These are phyloP conservation scores for Leonotis leonurus DNA, from an alignment of 257 asterid species.

Conservation along the genomic window DNA sequence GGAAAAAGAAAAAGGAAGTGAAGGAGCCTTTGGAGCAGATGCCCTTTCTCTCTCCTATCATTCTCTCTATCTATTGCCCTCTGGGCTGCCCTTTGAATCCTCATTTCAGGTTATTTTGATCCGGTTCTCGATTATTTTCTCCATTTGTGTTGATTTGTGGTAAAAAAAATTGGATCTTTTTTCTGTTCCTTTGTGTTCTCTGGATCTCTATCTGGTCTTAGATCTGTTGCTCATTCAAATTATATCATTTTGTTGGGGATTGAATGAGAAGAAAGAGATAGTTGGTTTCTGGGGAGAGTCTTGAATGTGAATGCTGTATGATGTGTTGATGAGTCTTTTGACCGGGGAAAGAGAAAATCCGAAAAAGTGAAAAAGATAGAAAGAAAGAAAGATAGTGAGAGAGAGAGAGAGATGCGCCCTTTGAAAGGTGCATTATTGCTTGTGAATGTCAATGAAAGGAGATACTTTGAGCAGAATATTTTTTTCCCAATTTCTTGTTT, in stretches of 20 bases:
- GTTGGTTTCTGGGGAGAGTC: slow-evolving; percentile 33
- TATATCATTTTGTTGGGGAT: slow-evolving; percentile 27
- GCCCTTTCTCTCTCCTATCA: slow-evolving; percentile 36
- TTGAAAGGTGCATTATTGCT: slow-evolving; percentile 39
- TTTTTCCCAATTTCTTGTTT: slow-evolving; percentile 8
- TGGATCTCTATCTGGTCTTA: slow-evolving; percentile 18
- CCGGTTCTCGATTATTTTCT: slow-evolving; percentile 21
- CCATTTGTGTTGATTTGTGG: slow-evolving; percentile 6
- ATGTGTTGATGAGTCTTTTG: slow-evolving; percentile 49
- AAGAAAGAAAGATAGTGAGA: not conserved
- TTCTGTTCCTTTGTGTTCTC: slow-evolving; percentile 4
- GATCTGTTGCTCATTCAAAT: slow-evolving; percentile 21
- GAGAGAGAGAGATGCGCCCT: slow-evolving; percentile 20
- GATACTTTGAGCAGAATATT: slow-evolving; percentile 23
- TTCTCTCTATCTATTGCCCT: slow-evolving; percentile 5
- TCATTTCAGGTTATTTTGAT: slow-evolving; percentile 21
- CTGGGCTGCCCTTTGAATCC: slow-evolving; percentile 19
- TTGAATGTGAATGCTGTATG: slow-evolving; percentile 39
- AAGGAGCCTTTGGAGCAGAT: slow-evolving; percentile 28
- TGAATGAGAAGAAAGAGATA: slow-evolving; percentile 24
- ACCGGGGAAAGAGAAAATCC: slow-evolving; percentile 40
- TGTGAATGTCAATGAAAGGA: slow-evolving; percentile 52
- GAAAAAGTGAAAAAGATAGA: slow-evolving; percentile 34
- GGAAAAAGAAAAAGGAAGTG: slow-evolving; percentile 12
- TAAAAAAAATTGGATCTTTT: slow-evolving; percentile 16